Percentiles rank a stretch among this genome's conserved stretches.
These are phyloP conservation scores for Ulota crispa DNA, from an alignment of 225 moss, liverwort and hornwort genomes.

Conservation along the genomic window DNA sequence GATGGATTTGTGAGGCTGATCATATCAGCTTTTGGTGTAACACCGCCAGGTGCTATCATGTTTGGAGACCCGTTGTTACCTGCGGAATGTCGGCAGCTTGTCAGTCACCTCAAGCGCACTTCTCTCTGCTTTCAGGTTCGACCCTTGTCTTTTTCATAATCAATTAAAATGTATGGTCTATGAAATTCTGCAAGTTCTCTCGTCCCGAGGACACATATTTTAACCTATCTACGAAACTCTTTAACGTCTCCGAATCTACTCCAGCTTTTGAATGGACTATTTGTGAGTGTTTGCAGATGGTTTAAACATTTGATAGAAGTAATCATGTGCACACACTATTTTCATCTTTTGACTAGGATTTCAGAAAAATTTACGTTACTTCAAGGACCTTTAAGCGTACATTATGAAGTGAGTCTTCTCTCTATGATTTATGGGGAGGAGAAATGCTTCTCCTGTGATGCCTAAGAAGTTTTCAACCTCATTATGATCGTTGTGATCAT, in stretches of 20 bases:
- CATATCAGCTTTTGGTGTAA: background rate
- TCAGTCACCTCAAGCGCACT: slow-evolving; percentile 78
- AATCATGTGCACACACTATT: background rate
- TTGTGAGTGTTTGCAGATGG: background rate
- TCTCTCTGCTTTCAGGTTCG: slow-evolving; percentile 92
- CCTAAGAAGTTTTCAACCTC: background rate
- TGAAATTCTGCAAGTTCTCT: slow-evolving; percentile 1
- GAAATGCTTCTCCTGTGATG: background rate
- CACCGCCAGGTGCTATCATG: slow-evolving; percentile 86
- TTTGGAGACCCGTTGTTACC: slow-evolving; percentile 90
- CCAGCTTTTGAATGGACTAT: background rate
- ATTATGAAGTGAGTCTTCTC: background rate
- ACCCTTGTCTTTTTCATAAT: background rate
- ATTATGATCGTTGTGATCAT: background rate
- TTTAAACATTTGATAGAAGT: background rate
- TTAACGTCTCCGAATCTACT: background rate
- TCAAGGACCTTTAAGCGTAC: background rate
- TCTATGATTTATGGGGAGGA: background rate
- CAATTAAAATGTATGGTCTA: background rate
- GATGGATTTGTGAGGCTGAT: slow-evolving; percentile 9
- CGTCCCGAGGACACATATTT: background rate
- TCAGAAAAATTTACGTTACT: background rate
- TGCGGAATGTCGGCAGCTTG: slow-evolving; percentile 82
- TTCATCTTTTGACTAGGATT: background rate
- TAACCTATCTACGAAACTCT: background rate